Percentiles rank a stretch among this genome's conserved stretches.
Evolutionary conservation across 352 stramenopile genomes (phyloP).

Genomic region (Phytophthora sojae): DNA sequence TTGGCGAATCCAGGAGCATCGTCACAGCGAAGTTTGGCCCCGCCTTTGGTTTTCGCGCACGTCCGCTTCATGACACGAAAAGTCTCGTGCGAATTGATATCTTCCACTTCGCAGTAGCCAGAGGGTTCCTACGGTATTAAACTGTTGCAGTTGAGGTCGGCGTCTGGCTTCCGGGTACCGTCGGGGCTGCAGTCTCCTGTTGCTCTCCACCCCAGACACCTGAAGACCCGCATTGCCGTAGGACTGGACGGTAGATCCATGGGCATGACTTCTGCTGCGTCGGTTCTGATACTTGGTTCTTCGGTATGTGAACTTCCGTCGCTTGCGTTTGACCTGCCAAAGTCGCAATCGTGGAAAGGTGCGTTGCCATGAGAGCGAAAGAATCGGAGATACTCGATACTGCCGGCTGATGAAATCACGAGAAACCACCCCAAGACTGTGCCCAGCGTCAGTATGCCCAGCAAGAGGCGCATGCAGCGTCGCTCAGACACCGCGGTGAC

Average conservation of each 20-base stretch:
- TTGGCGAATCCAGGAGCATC: conserved; percentile 66
- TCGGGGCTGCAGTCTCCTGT: conserved; percentile 50
- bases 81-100: conserved; percentile 46
- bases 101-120: conserved; percentile 70
- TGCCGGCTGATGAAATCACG: too few relatives aligned
- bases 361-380: too few relatives aligned
- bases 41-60: conserved; percentile 48
- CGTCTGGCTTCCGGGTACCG: conserved; percentile 42
- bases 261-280: neutral
- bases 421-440: conserved; percentile 13
- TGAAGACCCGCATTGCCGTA: neutral
- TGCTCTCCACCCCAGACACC: conserved; percentile 56
- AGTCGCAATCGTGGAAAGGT: too few relatives aligned
- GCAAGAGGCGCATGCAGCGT: neutral
- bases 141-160: conserved; percentile 52
- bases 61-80: conserved; percentile 74
- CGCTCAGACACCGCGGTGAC: conserved; percentile 9
- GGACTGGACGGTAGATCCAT: neutral
- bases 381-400: too few relatives aligned
- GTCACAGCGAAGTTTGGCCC: conserved; percentile 51
- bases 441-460: neutral
- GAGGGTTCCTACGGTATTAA: conserved; percentile 39
- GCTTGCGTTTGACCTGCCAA: too few relatives aligned
- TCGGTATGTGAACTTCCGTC: too few relatives aligned
- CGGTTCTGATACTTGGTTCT: too few relatives aligned